Evolutionary conservation across 495 filamentous ascomycete species (phyloP).

Genomic region (Daldinia vernicosa): DNA sequence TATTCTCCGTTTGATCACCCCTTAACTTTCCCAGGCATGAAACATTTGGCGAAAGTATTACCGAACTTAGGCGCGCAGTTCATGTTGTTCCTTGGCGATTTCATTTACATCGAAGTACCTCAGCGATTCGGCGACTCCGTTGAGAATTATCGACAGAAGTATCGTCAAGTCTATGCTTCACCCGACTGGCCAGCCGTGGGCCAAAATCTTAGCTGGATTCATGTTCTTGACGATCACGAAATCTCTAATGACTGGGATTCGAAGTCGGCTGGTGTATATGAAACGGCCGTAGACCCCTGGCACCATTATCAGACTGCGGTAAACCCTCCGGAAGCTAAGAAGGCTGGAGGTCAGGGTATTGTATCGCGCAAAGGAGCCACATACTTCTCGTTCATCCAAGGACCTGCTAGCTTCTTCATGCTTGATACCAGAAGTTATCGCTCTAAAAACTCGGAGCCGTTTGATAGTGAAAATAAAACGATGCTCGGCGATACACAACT

Average conservation of each 20-base stretch:
- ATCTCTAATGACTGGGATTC: constrained; percentile 67
- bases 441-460: constrained; percentile 61
- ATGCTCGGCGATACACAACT: constrained; percentile 88
- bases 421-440: constrained; percentile 92
- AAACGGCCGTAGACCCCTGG: constrained; percentile 84
- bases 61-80: constrained; percentile 76
- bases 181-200: constrained; percentile 81
- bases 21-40: constrained; percentile 79
- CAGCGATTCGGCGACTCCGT: constrained; percentile 73
- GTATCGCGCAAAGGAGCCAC: constrained; percentile 63
- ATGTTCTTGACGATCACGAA: constrained; percentile 95
- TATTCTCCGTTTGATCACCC: constrained; percentile 86
- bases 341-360: constrained; percentile 47
- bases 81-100: constrained; percentile 99
- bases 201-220: constrained; percentile 88
- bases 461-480: constrained; percentile 69
- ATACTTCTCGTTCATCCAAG: constrained; percentile 87
- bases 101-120: constrained; percentile 96
- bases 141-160: constrained; percentile 86
- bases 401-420: constrained; percentile 93
- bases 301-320: constrained; percentile 81
- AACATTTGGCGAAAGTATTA: constrained; percentile 70
- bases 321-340: constrained; percentile 75
- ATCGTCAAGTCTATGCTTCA: constrained; percentile 91
- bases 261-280: constrained; percentile 45